A percentile compares a stretch with the other conserved stretches of the same genome.
These are phyloP conservation scores for Nyctanthes arbortristis DNA, from an alignment of 257 asterid species.

Conservation along the genomic window DNA sequence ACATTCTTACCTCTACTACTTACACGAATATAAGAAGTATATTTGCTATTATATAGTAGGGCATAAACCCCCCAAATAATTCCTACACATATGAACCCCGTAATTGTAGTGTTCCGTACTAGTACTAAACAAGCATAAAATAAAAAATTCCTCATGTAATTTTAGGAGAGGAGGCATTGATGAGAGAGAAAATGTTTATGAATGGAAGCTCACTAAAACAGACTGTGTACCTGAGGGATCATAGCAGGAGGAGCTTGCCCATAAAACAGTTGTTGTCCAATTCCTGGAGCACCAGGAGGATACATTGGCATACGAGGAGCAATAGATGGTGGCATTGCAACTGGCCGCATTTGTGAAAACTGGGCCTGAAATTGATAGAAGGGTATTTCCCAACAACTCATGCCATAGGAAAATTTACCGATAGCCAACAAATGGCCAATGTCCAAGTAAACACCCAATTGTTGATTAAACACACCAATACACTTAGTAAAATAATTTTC, in stretches of 20 bases:
- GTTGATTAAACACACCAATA: background rate
- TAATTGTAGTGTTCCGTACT: background rate
- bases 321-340: slow-evolving; percentile 31
- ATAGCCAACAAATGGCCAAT: no score
- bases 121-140: background rate
- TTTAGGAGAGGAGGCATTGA: background rate
- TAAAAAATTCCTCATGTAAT: background rate
- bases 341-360: slow-evolving; percentile 33
- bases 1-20: background rate
- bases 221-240: slow-evolving; percentile 32
- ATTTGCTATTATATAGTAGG: background rate
- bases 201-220: background rate
- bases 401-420: no score
- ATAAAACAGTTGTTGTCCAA: slow-evolving; percentile 35
- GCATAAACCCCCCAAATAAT: background rate
- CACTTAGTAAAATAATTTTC: background rate
- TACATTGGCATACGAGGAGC: slow-evolving; percentile 38
- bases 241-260: slow-evolving; percentile 32
- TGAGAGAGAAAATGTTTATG: background rate
- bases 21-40: background rate
- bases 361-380: slow-evolving; percentile 22
- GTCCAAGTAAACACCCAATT: background rate
- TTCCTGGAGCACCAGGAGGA: slow-evolving; percentile 35
- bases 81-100: background rate
- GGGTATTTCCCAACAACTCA: background rate